Conservation (phyloP, 2,329 filamentous ascomycete genomes). For the Anthostomella pinea region DNA sequence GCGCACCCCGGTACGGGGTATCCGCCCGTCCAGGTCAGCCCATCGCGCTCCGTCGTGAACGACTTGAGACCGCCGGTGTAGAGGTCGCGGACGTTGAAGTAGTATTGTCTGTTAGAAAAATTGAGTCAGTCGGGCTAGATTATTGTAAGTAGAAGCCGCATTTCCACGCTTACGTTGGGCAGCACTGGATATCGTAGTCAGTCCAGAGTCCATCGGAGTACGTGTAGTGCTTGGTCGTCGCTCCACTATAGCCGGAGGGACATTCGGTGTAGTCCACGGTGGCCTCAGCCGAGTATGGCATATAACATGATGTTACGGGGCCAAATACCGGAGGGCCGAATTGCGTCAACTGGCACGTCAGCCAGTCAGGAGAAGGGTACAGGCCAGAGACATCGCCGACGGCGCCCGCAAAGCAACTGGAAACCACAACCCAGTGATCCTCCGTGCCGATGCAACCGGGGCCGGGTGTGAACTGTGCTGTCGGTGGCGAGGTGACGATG, state of each 20-base stretch:
- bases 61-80: neutral
- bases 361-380: conserved; percentile 8
- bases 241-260: conserved; percentile 9
- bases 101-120: conserved; percentile 9
- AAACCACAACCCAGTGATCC: conserved; percentile 13
- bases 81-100: conserved; percentile 5
- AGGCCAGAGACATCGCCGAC: no score
- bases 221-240: neutral
- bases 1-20: conserved; percentile 11
- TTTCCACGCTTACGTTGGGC: conserved; percentile 13
- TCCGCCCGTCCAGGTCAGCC: conserved; percentile 2
- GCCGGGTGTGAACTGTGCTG: conserved; percentile 11
- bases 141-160: neutral
- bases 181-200: conserved; percentile 4
- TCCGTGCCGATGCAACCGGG: conserved; percentile 11
- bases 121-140: conserved; percentile 2
- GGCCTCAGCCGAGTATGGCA: conserved; percentile 6
- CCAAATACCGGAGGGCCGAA: conserved; percentile 5
- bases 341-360: conserved; percentile 13
- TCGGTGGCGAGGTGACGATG: conserved; percentile 10
- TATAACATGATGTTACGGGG: conserved; percentile 7
- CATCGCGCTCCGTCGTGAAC: conserved; percentile 9
- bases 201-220: neutral
- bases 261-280: conserved; percentile 10
- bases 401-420: conserved; percentile 11